Evolutionary conservation across 495 filamentous ascomycete genomes (phyloP).

Genomic region (Hypoxylon perforatum): DNA sequence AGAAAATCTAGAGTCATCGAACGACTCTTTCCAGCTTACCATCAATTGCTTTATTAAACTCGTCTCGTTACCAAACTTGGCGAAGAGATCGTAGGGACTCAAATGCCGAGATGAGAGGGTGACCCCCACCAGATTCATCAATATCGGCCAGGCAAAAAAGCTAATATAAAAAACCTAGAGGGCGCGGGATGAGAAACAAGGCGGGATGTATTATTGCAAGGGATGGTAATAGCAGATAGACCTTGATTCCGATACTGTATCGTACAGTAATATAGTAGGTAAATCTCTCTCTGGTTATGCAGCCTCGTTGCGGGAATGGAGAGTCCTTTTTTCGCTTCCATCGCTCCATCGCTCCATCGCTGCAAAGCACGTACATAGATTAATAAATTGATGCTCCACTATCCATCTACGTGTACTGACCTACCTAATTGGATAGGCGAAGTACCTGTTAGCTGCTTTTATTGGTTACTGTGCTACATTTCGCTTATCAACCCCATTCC

Average conservation of each 20-base stretch:
- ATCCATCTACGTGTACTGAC: slow-evolving; percentile 37
- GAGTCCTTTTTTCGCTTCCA: background rate
- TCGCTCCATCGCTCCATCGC: too few species aligned
- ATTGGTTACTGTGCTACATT: slow-evolving; percentile 29
- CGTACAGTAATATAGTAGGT: slow-evolving; percentile 11
- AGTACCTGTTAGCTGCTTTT: slow-evolving; percentile 23
- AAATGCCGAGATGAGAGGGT: slow-evolving; percentile 42
- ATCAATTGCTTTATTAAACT: slow-evolving; percentile 13
- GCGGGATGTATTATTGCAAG: slow-evolving; percentile 5
- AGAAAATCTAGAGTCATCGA: slow-evolving; percentile 2
- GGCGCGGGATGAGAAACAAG: slow-evolving; percentile 27
- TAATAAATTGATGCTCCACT: slow-evolving; percentile 33
- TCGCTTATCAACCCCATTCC: slow-evolving; percentile 9
- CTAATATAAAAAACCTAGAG: slow-evolving; percentile 13
- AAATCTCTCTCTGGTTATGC: slow-evolving; percentile 26
- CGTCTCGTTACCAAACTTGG: slow-evolving; percentile 32
- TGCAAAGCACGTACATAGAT: slow-evolving; percentile 9
- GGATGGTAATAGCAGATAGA: slow-evolving; percentile 13
- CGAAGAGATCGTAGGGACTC: background rate
- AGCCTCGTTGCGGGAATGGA: slow-evolving; percentile 5
- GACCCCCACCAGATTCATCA: slow-evolving; percentile 35
- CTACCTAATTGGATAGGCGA: slow-evolving; percentile 32
- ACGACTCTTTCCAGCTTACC: slow-evolving; percentile 14
- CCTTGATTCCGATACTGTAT: slow-evolving; percentile 2
- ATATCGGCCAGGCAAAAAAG: slow-evolving; percentile 20